Conservation (phyloP, 345 rosid species). For the Streptanthus diversifolius region DNA sequence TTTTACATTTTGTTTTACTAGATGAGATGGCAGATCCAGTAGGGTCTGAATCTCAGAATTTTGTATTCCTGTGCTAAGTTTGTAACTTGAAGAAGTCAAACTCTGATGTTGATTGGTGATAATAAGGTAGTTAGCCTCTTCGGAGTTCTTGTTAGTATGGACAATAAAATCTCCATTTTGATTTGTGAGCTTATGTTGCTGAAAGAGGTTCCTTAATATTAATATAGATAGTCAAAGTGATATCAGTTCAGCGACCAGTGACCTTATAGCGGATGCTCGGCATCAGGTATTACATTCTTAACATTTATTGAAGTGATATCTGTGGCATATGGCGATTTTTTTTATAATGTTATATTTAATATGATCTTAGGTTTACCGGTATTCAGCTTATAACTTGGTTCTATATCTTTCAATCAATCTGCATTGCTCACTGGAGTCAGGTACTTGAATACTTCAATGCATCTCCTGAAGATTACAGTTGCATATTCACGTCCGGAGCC, state of each 20-base stretch:
- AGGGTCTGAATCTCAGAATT: background rate
- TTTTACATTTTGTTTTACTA: background rate
- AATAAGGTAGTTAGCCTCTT: background rate
- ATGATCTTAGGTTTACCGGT: no score
- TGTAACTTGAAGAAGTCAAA: background rate
- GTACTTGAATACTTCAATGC: constrained; percentile 91
- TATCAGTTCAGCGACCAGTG: constrained; percentile 58
- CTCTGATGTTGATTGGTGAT: constrained; percentile 7
- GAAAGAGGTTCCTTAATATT: constrained; percentile 30
- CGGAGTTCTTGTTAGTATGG: background rate
- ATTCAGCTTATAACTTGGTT: no score
- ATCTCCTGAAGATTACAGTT: constrained; percentile 70
- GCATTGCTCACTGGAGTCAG: constrained; percentile 35
- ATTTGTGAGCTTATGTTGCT: background rate
- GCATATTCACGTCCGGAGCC: constrained; percentile 95
- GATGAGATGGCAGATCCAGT: background rate
- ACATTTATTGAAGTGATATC: constrained; percentile 6
- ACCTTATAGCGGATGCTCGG: constrained; percentile 66
- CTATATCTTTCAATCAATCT: no score
- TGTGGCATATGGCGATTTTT: background rate
- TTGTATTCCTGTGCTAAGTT: background rate
- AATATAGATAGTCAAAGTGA: constrained; percentile 84
- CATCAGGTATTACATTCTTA: constrained; percentile 53
- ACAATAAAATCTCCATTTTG: background rate
- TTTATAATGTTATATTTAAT: no score